These are phyloP conservation scores for Talaromyces sp. DNA, from an alignment of 2,329 filamentous ascomycete genomes.

Conservation along the genomic window DNA sequence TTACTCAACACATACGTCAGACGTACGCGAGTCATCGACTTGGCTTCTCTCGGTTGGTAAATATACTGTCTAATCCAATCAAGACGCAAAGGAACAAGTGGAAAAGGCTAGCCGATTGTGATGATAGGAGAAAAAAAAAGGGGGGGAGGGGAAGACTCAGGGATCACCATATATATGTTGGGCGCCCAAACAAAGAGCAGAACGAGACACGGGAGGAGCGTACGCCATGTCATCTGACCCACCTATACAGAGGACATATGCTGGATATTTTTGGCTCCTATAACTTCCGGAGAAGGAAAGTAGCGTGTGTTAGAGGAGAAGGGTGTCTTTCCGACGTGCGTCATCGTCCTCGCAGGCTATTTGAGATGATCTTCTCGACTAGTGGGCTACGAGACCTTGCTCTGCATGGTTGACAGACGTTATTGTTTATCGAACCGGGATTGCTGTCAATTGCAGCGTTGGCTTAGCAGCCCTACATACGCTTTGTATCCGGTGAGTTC, in stretches of 20 bases:
- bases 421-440: not conserved
- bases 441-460: not conserved
- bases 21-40: not conserved
- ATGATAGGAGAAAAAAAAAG: not conserved
- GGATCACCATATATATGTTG: not conserved
- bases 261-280: not conserved
- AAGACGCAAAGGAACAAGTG: not conserved
- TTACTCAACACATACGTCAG: not conserved
- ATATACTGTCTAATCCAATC: not conserved
- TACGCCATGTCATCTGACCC: not conserved
- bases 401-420: not conserved
- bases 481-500: not conserved
- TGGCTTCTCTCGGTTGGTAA: not conserved
- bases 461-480: not conserved
- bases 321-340: not conserved
- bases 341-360: not conserved
- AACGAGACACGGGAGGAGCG: not conserved
- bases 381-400: not conserved
- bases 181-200: not conserved
- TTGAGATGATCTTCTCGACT: not conserved
- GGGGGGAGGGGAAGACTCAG: not conserved
- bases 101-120: not conserved
- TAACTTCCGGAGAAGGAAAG: not conserved
- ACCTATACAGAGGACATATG: not conserved
- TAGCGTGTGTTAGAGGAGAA: not conserved